Evolutionary conservation across 345 rosid species (phyloP), one percentile per base, ranked within the genome.

Genomic region (Passiflora organensis): DNA sequence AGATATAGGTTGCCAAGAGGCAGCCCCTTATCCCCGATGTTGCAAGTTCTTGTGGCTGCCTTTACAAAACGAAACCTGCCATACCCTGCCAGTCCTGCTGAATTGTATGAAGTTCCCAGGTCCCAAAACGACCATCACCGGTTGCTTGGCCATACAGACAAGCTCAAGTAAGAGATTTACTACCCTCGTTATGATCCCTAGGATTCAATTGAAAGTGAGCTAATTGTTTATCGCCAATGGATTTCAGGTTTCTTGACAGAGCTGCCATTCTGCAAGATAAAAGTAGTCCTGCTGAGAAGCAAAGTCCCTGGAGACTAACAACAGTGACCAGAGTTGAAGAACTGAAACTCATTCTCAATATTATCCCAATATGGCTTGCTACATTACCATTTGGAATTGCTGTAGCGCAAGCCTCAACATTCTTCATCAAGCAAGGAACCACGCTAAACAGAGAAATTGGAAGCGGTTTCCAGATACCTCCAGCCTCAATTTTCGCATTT

Each of bases 281-380:
- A 23, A 77, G 54, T 62, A 60, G 41, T 53, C 56, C 63, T 47
- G 53, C 49, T 12, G 78, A 78, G 66, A 79, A 77, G 50, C 77
- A 75, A 38, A 65, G 69, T 79, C 78, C 84, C 6, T 84, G 96
- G 95, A 77, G 79, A 74, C 86, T 89, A 1, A 79, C 89, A 45
- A 81, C 89, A 0, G 86, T 89, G 67, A 93, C 94, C 43, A 70
- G 76, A 24, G 94, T 86, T 4, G 99, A 93, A 66, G 99, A 93
- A 63, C 62, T 78, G 66, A 93, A 93, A 79, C 85, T 93, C 32
- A 56, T 93, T 66, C 72, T 89, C 46, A 93, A 89, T 80, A 77
- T 93, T 80, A 70, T 84, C 45, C 99, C 99, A 34, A 83, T 93
- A 32, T 93, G 99, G 99, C 43, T 93, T 32, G 71, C 82, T 5